Conservation (phyloP, 2,329 filamentous ascomycete genomes). For the Aureobasidium vineae region DNA sequence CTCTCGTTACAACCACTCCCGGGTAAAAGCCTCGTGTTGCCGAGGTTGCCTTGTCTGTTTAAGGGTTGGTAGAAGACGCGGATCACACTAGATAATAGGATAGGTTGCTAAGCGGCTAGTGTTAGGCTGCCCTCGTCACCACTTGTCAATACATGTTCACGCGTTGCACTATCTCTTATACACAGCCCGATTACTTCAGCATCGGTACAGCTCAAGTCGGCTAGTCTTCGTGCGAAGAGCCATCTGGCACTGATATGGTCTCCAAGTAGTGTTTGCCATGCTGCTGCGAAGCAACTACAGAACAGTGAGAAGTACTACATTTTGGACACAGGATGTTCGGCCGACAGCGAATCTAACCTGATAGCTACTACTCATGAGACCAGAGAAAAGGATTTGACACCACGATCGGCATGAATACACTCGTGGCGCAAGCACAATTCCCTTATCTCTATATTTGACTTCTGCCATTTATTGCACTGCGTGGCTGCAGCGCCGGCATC, state of each 20-base stretch:
- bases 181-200: background rate
- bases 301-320: background rate
- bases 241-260: background rate
- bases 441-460: background rate
- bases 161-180: background rate
- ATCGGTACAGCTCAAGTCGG: background rate
- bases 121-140: background rate
- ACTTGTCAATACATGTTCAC: background rate
- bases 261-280: background rate
- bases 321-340: background rate
- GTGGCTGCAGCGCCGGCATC: background rate
- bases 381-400: background rate
- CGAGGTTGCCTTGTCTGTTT: background rate
- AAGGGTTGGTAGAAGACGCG: background rate
- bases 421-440: background rate
- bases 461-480: background rate
- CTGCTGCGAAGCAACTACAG: background rate
- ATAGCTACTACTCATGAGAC: background rate
- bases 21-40: background rate
- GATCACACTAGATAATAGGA: background rate
- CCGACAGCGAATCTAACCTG: background rate
- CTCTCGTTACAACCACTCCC: background rate
- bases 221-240: background rate
- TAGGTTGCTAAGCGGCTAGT: slow-evolving; percentile 17
- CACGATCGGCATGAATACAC: background rate